Percentiles rank a stretch among this genome's conserved stretches.
phyloP scores from a whole-genome alignment of 2,329 filamentous ascomycete species.

The Botrytis cinerea region DNA sequence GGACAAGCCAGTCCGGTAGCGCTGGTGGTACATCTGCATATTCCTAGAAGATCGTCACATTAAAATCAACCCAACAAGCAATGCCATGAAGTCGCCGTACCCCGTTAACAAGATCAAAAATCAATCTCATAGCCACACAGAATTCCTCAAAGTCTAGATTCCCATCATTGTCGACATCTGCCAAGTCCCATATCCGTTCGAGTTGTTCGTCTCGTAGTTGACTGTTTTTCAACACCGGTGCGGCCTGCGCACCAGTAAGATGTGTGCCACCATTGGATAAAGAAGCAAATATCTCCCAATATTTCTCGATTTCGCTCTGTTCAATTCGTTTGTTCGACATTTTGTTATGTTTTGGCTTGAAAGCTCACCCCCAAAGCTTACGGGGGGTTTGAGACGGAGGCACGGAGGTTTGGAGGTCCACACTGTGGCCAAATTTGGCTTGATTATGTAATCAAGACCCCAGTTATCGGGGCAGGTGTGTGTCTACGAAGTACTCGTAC shows the following conservation, averaged over 20 bases:
- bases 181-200: constrained; percentile 96
- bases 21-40: constrained; percentile 82
- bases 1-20: constrained; percentile 94
- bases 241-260: constrained; percentile 69
- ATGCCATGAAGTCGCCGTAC: constrained; percentile 51
- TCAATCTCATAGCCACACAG: constrained; percentile 96
- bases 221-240: constrained; percentile 72
- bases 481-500: not conserved
- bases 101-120: constrained; percentile 96
- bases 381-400: not conserved
- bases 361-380: constrained; percentile 12
- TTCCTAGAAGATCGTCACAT: constrained; percentile 57
- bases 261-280: constrained; percentile 64
- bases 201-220: constrained; percentile 78
- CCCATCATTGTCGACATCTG: constrained; percentile 95
- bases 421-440: not conserved
- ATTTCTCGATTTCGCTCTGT: constrained; percentile 73
- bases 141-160: constrained; percentile 99
- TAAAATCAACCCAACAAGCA: not conserved
- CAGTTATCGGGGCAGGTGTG: not conserved
- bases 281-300: constrained; percentile 78
- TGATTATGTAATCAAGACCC: not conserved
- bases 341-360: constrained; percentile 23
- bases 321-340: constrained; percentile 59
- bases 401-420: not conserved